Percentiles rank a stretch among this genome's conserved stretches.
Conservation (phyloP, 2,329 filamentous ascomycete species). For the Lachnellula willkommii region DNA sequence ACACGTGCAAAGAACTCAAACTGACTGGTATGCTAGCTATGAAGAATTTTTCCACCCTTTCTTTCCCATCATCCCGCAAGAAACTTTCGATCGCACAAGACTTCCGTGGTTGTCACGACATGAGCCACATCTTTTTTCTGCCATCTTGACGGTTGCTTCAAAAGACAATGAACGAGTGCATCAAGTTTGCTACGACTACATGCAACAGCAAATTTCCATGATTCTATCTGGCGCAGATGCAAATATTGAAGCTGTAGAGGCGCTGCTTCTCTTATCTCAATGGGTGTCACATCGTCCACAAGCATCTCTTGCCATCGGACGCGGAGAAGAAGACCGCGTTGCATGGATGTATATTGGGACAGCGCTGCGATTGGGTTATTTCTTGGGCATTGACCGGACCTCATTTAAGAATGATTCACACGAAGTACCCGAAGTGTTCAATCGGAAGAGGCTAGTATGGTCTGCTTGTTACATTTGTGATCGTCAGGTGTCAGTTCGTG, state of each 20-base stretch:
- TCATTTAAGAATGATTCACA: slow-evolving; percentile 57
- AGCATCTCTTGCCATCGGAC: slow-evolving; percentile 44
- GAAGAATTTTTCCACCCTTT: slow-evolving; percentile 55
- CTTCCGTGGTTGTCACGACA: slow-evolving; percentile 45
- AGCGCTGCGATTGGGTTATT: slow-evolving; percentile 64
- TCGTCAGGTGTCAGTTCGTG: slow-evolving; percentile 62
- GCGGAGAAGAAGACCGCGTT: slow-evolving; percentile 68
- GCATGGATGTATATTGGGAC: slow-evolving; percentile 74
- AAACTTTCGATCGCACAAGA: slow-evolving; percentile 46
- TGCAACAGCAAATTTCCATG: slow-evolving; percentile 62
- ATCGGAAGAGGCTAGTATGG: slow-evolving; percentile 63
- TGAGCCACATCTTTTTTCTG: slow-evolving; percentile 63
- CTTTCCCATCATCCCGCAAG: slow-evolving; percentile 60
- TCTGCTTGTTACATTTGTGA: slow-evolving; percentile 58
- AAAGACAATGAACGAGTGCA: slow-evolving; percentile 64
- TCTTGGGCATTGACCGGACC: slow-evolving; percentile 63
- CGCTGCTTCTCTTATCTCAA: slow-evolving; percentile 63
- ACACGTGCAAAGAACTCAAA: background rate
- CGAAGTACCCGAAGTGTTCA: slow-evolving; percentile 53
- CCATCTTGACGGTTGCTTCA: slow-evolving; percentile 64
- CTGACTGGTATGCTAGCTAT: slow-evolving; percentile 16
- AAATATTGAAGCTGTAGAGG: slow-evolving; percentile 66
- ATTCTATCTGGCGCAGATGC: slow-evolving; percentile 62
- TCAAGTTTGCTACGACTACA: slow-evolving; percentile 61
- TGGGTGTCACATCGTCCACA: slow-evolving; percentile 46